Evolutionary conservation across 495 filamentous ascomycete genomes (phyloP), one percentile per base, ranked within the genome.

Genomic region (Penicillium fimorum): DNA sequence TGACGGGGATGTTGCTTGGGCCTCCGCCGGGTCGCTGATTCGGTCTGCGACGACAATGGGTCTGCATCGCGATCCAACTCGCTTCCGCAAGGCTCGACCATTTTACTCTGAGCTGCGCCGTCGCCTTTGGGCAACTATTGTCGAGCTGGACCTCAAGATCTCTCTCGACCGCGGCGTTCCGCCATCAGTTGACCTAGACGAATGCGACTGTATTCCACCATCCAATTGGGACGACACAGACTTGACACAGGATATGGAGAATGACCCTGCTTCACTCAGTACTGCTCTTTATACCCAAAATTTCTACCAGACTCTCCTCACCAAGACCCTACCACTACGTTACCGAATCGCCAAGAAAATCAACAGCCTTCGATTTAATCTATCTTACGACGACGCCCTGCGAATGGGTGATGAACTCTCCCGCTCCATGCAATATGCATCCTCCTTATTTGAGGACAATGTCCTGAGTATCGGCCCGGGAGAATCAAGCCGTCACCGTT

Each of bases 91-190:
- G 30, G 79, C 75, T 1, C 40, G 69, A 0, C 66, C 66, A 5
- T 71, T 82, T 18, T 76, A 80, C 55, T 73, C 72, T 5, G 84
- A 88, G 56, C 49, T 84, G 25, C 80, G 83, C 3, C 77, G 85
- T 46, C 70, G 84, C 20, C 53, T 87, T 4, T 88, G 85, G 85
- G 76, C 76, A 13, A 86, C 84, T 4, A 79, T 88, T 25, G 60
- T 87, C 17, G 85, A 88, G 53, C 59, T 87, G 27, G 70, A 70
- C 48, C 58, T 84, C 3, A 84, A 87, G 59, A 74, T 84, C 0
- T 79, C 80, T 1, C 56, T 86, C 2, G 82, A 83, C 44, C 75
- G 79, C 0, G 84, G 76, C 0, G 79, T 82, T 65, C 72, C 77
- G 1, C 82, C 83, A 0, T 70, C 73, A 5, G 71, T 81, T 25